phyloP scores from a whole-genome alignment of 1,284 basidiomycete species.

The Trichosporon sp. region DNA sequence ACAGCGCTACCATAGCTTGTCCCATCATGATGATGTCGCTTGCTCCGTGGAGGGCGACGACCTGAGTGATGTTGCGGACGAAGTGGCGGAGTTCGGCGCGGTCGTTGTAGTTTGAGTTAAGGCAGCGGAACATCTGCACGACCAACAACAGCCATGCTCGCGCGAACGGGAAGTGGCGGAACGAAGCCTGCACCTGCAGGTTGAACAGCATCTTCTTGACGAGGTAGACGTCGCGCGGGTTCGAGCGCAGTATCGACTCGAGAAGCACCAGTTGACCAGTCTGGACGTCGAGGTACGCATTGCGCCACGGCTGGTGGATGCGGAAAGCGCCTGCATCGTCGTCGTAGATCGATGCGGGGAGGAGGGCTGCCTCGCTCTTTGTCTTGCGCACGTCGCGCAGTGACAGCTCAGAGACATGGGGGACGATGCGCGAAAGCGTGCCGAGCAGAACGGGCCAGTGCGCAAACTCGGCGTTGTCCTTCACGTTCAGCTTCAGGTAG shows the following conservation, averaged over 20 bases:
- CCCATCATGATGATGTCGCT: conserved; percentile 69
- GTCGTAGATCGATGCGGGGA: conserved; percentile 62
- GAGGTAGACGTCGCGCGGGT: conserved; percentile 70
- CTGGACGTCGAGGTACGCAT: conserved; percentile 65
- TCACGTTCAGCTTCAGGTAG: conserved; percentile 66
- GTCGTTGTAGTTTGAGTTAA: conserved; percentile 76
- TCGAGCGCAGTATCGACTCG: conserved; percentile 66
- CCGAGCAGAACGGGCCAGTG: conserved; percentile 64
- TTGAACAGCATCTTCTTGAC: conserved; percentile 70
- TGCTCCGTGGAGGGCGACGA: conserved; percentile 67
- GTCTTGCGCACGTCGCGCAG: conserved; percentile 72
- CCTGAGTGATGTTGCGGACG: conserved; percentile 69
- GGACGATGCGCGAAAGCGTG: conserved; percentile 64
- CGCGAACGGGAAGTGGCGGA: conserved; percentile 58
- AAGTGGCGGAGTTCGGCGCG: conserved; percentile 70
- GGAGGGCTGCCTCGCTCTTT: conserved; percentile 70
- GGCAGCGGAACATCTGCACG: conserved; percentile 70
- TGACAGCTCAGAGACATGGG: conserved; percentile 71
- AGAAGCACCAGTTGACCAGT: conserved; percentile 73
- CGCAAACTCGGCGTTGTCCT: conserved; percentile 60
- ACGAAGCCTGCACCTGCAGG: conserved; percentile 57
- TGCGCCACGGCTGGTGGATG: conserved; percentile 57
- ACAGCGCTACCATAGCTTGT: conserved; percentile 67
- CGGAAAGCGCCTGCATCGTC: conserved; percentile 60
- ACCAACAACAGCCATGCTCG: conserved; percentile 71